A percentile compares a stretch with the other conserved stretches of the same genome.
phyloP scores from a whole-genome alignment of 371 early-diverging fungal species.

The Mortierella sp. region DNA sequence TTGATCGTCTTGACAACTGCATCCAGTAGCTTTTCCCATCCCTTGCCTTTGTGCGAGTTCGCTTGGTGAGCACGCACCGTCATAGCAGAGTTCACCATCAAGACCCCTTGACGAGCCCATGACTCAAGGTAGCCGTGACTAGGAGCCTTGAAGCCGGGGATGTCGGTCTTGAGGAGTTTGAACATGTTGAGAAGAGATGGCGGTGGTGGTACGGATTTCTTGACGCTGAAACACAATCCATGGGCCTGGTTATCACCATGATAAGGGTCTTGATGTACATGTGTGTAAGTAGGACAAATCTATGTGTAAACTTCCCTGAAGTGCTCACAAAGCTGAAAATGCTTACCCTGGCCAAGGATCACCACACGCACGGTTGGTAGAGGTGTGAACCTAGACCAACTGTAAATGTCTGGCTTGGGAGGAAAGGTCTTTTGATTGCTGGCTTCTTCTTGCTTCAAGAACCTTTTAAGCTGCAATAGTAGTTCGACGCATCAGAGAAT shows the following conservation, averaged over 20 bases:
- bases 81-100: slow-evolving; percentile 94
- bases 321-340: background rate
- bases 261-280: slow-evolving; percentile 87
- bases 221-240: slow-evolving; percentile 92
- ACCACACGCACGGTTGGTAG: slow-evolving; percentile 80
- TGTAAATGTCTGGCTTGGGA: slow-evolving; percentile 77
- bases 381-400: slow-evolving; percentile 81
- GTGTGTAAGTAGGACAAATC: background rate
- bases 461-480: slow-evolving; percentile 70
- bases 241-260: slow-evolving; percentile 94
- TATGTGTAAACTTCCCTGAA: background rate
- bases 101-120: slow-evolving; percentile 94
- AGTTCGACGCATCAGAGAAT: background rate
- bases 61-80: slow-evolving; percentile 91
- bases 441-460: slow-evolving; percentile 65
- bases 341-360: slow-evolving; percentile 88
- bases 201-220: slow-evolving; percentile 78
- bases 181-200: slow-evolving; percentile 96
- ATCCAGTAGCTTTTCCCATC: slow-evolving; percentile 94
- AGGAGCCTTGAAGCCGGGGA: slow-evolving; percentile 70
- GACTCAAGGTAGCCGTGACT: slow-evolving; percentile 77
- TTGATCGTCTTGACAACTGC: slow-evolving; percentile 82
- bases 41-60: slow-evolving; percentile 87
- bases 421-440: slow-evolving; percentile 76
- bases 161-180: slow-evolving; percentile 81